These are phyloP conservation scores for Chlamydomonas schloesseri DNA, from an alignment of 139 green algal species.

Conservation along the genomic window DNA sequence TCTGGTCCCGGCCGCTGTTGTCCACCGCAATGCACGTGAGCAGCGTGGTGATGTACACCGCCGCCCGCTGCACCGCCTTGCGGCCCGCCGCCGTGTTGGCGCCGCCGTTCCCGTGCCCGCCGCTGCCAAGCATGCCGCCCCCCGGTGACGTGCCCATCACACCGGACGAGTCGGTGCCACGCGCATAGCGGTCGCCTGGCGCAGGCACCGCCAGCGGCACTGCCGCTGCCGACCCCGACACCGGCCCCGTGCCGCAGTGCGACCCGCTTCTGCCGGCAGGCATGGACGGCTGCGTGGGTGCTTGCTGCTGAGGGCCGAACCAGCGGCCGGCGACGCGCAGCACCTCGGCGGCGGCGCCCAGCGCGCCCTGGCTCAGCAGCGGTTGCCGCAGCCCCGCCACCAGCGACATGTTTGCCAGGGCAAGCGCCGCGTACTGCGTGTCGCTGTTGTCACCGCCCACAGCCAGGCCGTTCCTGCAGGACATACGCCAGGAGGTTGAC, in stretches of 20 bases:
- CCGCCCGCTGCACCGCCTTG: not conserved
- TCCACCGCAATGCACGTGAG: conserved; percentile 22
- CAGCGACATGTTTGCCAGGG: conserved; percentile 1
- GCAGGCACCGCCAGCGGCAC: not conserved
- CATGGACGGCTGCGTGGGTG: too few species aligned
- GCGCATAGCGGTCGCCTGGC: too few species aligned
- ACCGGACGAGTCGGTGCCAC: too few species aligned
- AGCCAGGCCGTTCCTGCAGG: not conserved
- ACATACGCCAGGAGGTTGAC: too few species aligned
- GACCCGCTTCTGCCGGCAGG: not conserved
- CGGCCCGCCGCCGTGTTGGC: not conserved
- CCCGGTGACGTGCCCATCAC: too few species aligned
- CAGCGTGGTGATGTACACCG: not conserved
- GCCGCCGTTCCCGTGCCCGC: too few species aligned
- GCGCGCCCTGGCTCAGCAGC: not conserved
- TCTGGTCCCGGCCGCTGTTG: not conserved
- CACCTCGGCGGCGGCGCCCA: not conserved
- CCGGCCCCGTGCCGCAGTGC: not conserved
- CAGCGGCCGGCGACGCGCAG: not conserved
- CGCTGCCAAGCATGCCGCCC: too few species aligned
- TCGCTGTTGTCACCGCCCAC: conserved; percentile 25
- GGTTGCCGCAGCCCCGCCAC: not conserved
- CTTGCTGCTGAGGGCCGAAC: not conserved
- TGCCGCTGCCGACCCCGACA: not conserved
- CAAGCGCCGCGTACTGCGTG: conserved; percentile 20